phyloP scores from a whole-genome alignment of 352 stramenopile genomes.

The Globisporangium canariense region DNA sequence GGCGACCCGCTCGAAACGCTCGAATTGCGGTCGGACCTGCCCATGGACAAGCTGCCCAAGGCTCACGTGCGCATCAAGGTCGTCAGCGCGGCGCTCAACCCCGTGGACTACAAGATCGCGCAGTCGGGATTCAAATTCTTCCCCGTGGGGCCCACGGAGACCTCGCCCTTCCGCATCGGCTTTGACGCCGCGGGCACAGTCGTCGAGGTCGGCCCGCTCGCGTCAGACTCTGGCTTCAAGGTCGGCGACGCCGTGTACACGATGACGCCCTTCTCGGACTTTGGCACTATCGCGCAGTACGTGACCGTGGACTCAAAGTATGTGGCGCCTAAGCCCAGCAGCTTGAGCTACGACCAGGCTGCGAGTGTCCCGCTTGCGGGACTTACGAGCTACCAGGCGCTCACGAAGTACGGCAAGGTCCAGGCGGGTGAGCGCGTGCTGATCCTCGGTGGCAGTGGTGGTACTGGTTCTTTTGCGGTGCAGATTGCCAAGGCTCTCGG shows the following conservation, averaged over 20 bases:
- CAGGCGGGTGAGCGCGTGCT: conserved; percentile 28
- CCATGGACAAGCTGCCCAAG: conserved; percentile 15
- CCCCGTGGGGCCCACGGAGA: too few relatives aligned
- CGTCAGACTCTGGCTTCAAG: too few relatives aligned
- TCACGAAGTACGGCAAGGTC: conserved; percentile 16
- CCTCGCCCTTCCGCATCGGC: too few relatives aligned
- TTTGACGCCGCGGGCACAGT: not conserved
- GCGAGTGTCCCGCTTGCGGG: conserved; percentile 18
- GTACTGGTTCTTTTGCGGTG: conserved; percentile 36
- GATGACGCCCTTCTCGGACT: not conserved
- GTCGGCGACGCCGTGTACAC: not conserved
- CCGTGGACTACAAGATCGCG: conserved; percentile 58
- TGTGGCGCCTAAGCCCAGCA: conserved; percentile 31
- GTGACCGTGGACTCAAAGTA: conserved; percentile 10
- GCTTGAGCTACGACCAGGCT: conserved; percentile 16
- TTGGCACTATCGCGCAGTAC: conserved; percentile 15
- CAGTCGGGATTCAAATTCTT: too few relatives aligned
- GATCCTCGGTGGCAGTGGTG: conserved; percentile 41
- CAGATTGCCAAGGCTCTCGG: conserved; percentile 47
- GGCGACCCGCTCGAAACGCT: not conserved
- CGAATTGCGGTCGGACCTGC: not conserved
- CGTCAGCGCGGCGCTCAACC: conserved; percentile 56
- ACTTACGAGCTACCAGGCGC: conserved; percentile 28
- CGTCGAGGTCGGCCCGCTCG: too few relatives aligned
- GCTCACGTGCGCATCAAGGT: conserved; percentile 59